Evolutionary conservation across 805 yeast genomes (phyloP).

Genomic region (Geotrichum ghanense): DNA sequence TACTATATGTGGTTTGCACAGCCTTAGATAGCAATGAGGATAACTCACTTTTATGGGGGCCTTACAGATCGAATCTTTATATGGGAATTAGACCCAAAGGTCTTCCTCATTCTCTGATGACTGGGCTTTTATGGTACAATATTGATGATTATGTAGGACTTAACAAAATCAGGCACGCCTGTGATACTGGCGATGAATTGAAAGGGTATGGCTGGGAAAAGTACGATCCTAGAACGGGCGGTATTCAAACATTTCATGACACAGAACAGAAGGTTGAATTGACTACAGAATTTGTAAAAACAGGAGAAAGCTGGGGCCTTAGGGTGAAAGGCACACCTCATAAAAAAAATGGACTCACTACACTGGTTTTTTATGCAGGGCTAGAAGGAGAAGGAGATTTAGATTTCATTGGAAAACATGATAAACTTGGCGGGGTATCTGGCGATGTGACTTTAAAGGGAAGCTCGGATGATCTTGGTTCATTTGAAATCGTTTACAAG

Average conservation of each 20-base stretch:
- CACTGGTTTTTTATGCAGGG: conserved; percentile 70
- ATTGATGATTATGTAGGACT: conserved; percentile 45
- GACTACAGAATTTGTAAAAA: conserved; percentile 66
- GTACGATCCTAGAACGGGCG: conserved; percentile 84
- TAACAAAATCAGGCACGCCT: conserved; percentile 53
- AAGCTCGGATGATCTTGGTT: conserved; percentile 50
- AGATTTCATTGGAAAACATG: conserved; percentile 18
- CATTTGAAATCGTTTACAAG: conserved; percentile 48
- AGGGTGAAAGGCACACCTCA: conserved; percentile 58
- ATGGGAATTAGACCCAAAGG: conserved; percentile 71
- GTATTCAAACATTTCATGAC: conserved; percentile 66
- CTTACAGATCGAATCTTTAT: conserved; percentile 79
- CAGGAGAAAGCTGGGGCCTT: conserved; percentile 60
- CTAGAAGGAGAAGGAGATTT: conserved; percentile 47
- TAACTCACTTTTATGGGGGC: conserved; percentile 74
- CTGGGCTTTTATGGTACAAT: conserved; percentile 86
- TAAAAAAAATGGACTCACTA: conserved; percentile 38
- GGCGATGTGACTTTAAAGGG: conserved; percentile 39
- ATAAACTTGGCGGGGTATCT: conserved; percentile 22
- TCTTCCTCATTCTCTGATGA: conserved; percentile 57
- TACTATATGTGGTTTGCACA: too few species aligned
- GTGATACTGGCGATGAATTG: conserved; percentile 62
- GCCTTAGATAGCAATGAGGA: conserved; percentile 8
- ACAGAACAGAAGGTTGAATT: conserved; percentile 48
- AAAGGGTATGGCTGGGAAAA: conserved; percentile 72